These are phyloP conservation scores for Tulasnella calospora DNA, from an alignment of 768 basidiomycete genomes.

Conservation along the genomic window DNA sequence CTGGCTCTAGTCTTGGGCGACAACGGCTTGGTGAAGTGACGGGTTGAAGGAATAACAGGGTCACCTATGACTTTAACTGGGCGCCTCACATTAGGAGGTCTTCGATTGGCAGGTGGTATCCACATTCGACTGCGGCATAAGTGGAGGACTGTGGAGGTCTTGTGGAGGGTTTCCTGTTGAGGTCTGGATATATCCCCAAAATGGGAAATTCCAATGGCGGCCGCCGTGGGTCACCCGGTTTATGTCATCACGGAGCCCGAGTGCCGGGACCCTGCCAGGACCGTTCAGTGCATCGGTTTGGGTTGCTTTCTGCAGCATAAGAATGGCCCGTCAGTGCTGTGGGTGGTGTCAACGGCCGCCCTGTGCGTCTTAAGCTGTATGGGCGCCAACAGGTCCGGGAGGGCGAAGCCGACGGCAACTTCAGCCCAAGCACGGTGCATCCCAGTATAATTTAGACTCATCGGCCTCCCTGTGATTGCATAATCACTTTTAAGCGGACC, in stretches of 20 bases:
- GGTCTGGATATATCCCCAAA: not conserved
- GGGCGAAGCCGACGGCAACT: too few relatives aligned
- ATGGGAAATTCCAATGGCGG: not conserved
- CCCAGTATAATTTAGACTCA: not conserved
- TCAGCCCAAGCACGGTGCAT: not conserved
- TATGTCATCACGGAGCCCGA: not conserved
- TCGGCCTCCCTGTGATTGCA: not conserved
- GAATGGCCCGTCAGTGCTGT: not conserved
- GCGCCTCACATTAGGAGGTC: not conserved
- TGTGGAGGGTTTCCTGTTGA: not conserved
- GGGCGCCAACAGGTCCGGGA: not conserved
- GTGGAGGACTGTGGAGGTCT: not conserved
- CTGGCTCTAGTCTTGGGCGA: too few relatives aligned
- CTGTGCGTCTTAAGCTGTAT: not conserved
- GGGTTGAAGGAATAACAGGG: too few relatives aligned
- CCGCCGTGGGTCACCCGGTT: not conserved
- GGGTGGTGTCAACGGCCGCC: not conserved
- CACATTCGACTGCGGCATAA: not conserved
- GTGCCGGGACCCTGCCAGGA: not conserved
- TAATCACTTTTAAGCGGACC: not conserved
- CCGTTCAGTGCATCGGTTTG: not conserved
- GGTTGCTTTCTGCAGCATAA: not conserved
- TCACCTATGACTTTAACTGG: not conserved
- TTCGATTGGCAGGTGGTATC: not conserved
- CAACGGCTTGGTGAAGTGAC: too few relatives aligned